These are phyloP conservation scores for Cyclocybe aegerita DNA, from an alignment of 768 basidiomycete species.

Conservation along the genomic window DNA sequence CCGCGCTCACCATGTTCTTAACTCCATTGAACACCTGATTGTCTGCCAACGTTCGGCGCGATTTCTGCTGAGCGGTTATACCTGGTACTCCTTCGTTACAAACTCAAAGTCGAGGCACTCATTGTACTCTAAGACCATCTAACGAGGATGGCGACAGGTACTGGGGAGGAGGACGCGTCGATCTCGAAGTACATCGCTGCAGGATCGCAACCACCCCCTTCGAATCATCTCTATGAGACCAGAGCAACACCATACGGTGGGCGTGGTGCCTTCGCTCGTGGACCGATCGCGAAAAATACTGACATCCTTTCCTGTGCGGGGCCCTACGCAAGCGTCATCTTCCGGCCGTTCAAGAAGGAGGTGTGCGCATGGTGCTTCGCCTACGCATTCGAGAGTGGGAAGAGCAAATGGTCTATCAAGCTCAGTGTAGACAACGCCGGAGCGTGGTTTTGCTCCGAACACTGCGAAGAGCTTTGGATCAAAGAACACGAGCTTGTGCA, in stretches of 20 bases:
- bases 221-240: slow-evolving; percentile 20
- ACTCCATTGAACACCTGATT: no score
- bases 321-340: slow-evolving; percentile 59
- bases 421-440: slow-evolving; percentile 29
- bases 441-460: slow-evolving; percentile 56
- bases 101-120: no score
- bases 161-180: no score
- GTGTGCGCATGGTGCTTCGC: slow-evolving; percentile 67
- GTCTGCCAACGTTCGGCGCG: no score
- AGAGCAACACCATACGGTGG: slow-evolving; percentile 45
- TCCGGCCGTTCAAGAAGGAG: slow-evolving; percentile 63
- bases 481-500: slow-evolving; percentile 19
- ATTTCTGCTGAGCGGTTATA: no score
- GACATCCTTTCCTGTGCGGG: slow-evolving; percentile 41
- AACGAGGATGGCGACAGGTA: no score
- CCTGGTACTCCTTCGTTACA: no score
- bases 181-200: neutral
- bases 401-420: slow-evolving; percentile 43
- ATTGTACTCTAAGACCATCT: no score
- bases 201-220: neutral
- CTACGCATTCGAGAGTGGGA: slow-evolving; percentile 53
- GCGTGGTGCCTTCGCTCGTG: slow-evolving; percentile 50
- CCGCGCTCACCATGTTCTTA: no score
- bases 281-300: slow-evolving; percentile 40
- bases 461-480: slow-evolving; percentile 47